Conservation (phyloP, 1,284 basidiomycete species). For the Leccinum griseonigrum region DNA sequence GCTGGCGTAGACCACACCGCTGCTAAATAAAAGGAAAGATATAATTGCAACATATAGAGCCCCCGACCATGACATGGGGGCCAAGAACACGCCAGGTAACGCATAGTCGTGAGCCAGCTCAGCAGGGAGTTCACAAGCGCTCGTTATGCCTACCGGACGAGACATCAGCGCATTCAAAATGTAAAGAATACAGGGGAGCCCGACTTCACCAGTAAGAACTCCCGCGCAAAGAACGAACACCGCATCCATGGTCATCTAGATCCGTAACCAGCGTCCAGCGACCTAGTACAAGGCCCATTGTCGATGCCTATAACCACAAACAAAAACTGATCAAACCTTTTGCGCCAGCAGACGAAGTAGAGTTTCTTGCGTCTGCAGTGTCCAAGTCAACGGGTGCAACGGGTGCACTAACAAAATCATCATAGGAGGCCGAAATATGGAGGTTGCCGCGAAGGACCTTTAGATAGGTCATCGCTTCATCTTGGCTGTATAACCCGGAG, state of each 20-base stretch:
- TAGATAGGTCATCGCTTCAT: slow-evolving; percentile 56
- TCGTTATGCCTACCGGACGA: slow-evolving; percentile 45
- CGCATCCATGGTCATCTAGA: slow-evolving; percentile 61
- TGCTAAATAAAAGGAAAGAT: slow-evolving; percentile 48
- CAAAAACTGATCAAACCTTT: slow-evolving; percentile 33
- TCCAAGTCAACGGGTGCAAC: slow-evolving; percentile 44
- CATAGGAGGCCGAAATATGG: slow-evolving; percentile 50
- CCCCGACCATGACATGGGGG: slow-evolving; percentile 46
- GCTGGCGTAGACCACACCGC: slow-evolving; percentile 53
- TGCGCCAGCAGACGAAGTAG: slow-evolving; percentile 60
- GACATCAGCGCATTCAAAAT: slow-evolving; percentile 3
- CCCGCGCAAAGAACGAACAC: slow-evolving; percentile 66
- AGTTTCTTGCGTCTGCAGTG: slow-evolving; percentile 50
- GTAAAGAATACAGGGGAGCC: not conserved
- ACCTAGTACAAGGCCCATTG: slow-evolving; percentile 31
- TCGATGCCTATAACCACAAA: slow-evolving; percentile 1
- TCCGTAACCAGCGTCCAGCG: slow-evolving; percentile 58
- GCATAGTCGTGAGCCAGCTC: slow-evolving; percentile 59
- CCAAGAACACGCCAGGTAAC: slow-evolving; percentile 53
- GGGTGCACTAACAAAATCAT: slow-evolving; percentile 60
- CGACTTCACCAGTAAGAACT: slow-evolving; percentile 55
- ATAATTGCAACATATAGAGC: slow-evolving; percentile 54
- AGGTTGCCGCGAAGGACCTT: slow-evolving; percentile 56
- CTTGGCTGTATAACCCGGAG: slow-evolving; percentile 60
- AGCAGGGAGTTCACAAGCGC: slow-evolving; percentile 57